Percentiles rank a stretch among this genome's conserved stretches.
Evolutionary conservation across 768 basidiomycete species (phyloP).

Genomic region (Phylloporus arenicola): DNA sequence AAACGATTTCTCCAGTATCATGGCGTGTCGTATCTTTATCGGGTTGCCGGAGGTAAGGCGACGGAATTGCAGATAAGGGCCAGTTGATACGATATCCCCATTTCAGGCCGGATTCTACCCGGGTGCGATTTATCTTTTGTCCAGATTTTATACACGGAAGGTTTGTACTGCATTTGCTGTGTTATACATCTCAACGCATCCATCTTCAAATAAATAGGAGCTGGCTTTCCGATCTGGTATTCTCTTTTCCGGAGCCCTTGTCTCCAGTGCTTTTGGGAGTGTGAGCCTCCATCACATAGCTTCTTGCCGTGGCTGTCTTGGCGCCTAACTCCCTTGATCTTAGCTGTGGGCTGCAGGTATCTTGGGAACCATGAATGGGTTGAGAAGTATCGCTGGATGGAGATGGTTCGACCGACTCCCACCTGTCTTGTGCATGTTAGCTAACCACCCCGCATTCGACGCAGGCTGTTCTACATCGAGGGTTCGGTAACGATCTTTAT

Average conservation of each 20-base stretch:
- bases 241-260: conserved; percentile 51
- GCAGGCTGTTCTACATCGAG: conserved; percentile 70
- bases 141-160: conserved; percentile 22
- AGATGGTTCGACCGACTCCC: conserved; percentile 42
- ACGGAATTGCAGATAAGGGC: neutral
- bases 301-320: neutral
- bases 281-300: conserved; percentile 31
- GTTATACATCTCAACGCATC: neutral
- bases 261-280: conserved; percentile 63
- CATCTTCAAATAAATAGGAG: conserved; percentile 36
- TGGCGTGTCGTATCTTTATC: conserved; percentile 55
- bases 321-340: neutral
- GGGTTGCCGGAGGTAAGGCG: conserved; percentile 51
- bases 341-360: conserved; percentile 72
- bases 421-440: neutral
- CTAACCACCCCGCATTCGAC: neutral
- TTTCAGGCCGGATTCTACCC: conserved; percentile 58
- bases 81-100: neutral
- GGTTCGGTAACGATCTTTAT: conserved; percentile 59
- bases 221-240: conserved; percentile 59
- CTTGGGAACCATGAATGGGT: conserved; percentile 62
- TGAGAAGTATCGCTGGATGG: conserved; percentile 63
- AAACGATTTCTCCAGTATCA: conserved; percentile 49
- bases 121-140: conserved; percentile 39
- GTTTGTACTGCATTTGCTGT: neutral